Evolutionary conservation across 1,139 yeast species (phyloP).

Genomic region (Kodamaea arcana): DNA sequence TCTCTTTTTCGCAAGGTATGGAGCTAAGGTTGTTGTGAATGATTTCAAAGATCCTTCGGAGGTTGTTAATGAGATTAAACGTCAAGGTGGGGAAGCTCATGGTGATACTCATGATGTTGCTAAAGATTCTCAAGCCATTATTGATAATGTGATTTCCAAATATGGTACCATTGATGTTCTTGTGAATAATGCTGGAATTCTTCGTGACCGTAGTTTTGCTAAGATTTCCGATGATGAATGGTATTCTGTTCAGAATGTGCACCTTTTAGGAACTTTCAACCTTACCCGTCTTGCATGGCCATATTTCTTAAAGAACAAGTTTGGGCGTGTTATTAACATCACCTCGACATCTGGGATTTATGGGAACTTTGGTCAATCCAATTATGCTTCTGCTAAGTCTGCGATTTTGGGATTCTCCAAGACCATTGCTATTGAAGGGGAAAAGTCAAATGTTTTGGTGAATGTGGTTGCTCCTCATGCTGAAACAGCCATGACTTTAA

Average conservation of each 20-base stretch:
- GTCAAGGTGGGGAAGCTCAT: constrained; percentile 78
- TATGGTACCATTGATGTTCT: constrained; percentile 86
- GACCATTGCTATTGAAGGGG: constrained; percentile 89
- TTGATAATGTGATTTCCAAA: constrained; percentile 69
- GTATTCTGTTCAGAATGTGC: constrained; percentile 78
- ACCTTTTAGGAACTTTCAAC: constrained; percentile 75
- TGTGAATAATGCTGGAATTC: constrained; percentile 91
- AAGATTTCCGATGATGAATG: constrained; percentile 85
- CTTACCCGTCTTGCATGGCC: constrained; percentile 95
- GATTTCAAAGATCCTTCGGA: constrained; percentile 75
- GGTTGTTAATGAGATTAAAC: constrained; percentile 75
- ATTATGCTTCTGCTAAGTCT: constrained; percentile 90
- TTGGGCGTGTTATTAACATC: constrained; percentile 82
- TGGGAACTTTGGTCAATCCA: constrained; percentile 97
- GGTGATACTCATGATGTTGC: constrained; percentile 82
- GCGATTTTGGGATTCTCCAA: constrained; percentile 83
- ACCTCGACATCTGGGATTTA: constrained; percentile 95
- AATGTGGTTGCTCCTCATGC: constrained; percentile 96
- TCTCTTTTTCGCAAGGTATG: constrained; percentile 75
- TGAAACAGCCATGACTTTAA: constrained; percentile 93
- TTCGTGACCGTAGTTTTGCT: constrained; percentile 83
- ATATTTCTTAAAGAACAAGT: constrained; percentile 67
- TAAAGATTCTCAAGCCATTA: constrained; percentile 68
- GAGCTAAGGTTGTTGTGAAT: constrained; percentile 93
- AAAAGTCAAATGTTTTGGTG: constrained; percentile 67